Base-by-base conservation (phyloP, 202 grass and related monocot genomes). In the Cymbopogon flexuosus region DNA sequence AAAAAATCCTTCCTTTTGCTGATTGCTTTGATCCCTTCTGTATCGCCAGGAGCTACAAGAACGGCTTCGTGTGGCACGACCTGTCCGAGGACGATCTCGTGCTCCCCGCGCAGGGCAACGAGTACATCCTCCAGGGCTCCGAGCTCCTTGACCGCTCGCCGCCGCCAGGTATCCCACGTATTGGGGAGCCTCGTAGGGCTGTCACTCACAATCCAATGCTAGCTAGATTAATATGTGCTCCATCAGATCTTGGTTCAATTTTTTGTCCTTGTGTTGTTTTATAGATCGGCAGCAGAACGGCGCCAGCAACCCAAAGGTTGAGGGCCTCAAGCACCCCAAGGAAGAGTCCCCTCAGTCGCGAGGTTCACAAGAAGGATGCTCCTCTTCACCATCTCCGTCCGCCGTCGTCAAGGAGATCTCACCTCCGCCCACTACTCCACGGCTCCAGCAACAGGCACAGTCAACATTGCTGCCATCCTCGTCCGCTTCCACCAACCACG, bases 61-160 rank as follows among this genome's bases (percentile, higher is more conserved):
- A 93, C 83, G 96, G 96, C 75, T 99, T 99, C 78, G 96, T 99
- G 58, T 99, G 96, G 96, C 92, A 99, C 41, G 96, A 99, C 75
- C 62, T 99, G 36, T 95, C 83, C 10, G 92, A 99, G 33, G 90
- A 96, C 35, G 96, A 99, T 76, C 81, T 89, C 11, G 89, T 99
- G 56, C 84, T 96, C 71, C 92, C 96, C 1, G 90, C 87, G n/a
- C 90, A 96, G 43, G 88, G 90, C 75, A 99, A 91, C 65, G 96
- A 99, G 71, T 99, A 93, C 81, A 91, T 99, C 68, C 89, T 99
- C 78, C 96, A 96, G 83, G 96, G 96, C 78, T 99, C 96, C 21
- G 96, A 99, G 66, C 77, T 99, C 42, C 78, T 93, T 0, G 92
- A 99, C 85, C 86, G 85, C 84, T 91, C 89, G 22, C 92, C 87